These are phyloP conservation scores for Cercospora sp. DNA, from an alignment of 2,329 filamentous ascomycete genomes.

Conservation along the genomic window DNA sequence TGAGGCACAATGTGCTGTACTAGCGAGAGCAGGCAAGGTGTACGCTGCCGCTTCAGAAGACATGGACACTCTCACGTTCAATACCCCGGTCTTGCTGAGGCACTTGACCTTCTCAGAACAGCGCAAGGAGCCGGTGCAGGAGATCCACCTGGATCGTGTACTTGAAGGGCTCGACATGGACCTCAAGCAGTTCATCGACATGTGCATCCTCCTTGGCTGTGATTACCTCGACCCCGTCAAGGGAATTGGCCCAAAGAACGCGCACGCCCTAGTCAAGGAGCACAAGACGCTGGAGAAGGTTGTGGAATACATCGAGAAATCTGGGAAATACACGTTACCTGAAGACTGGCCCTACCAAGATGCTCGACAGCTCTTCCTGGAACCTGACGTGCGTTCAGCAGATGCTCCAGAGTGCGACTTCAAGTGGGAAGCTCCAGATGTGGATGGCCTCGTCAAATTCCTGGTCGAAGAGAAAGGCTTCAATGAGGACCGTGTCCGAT, in stretches of 20 bases:
- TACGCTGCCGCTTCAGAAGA: constrained; percentile 96
- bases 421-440: constrained; percentile 93
- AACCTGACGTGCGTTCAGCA: constrained; percentile 82
- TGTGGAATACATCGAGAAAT: constrained; percentile 72
- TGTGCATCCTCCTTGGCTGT: constrained; percentile 95
- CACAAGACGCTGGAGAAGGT: constrained; percentile 85
- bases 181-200: constrained; percentile 85
- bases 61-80: constrained; percentile 98
- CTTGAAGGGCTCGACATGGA: constrained; percentile 88
- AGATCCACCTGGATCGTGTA: constrained; percentile 85
- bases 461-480: constrained; percentile 94
- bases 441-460: constrained; percentile 85
- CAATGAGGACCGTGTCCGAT: constrained; percentile 87
- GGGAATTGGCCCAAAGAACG: constrained; percentile 88
- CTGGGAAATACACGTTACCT: constrained; percentile 80
- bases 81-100: constrained; percentile 83
- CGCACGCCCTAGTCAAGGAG: constrained; percentile 90
- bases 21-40: constrained; percentile 89
- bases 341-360: constrained; percentile 97
- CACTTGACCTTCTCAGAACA: constrained; percentile 97
- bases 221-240: constrained; percentile 97
- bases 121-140: constrained; percentile 94
- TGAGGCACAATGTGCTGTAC: constrained; percentile 89
- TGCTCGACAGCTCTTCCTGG: constrained; percentile 85
- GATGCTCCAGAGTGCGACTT: constrained; percentile 89